Evolutionary conservation across 768 basidiomycete genomes (phyloP), one percentile per base, ranked within the genome.

Genomic region (Pulveroboletus sp.): DNA sequence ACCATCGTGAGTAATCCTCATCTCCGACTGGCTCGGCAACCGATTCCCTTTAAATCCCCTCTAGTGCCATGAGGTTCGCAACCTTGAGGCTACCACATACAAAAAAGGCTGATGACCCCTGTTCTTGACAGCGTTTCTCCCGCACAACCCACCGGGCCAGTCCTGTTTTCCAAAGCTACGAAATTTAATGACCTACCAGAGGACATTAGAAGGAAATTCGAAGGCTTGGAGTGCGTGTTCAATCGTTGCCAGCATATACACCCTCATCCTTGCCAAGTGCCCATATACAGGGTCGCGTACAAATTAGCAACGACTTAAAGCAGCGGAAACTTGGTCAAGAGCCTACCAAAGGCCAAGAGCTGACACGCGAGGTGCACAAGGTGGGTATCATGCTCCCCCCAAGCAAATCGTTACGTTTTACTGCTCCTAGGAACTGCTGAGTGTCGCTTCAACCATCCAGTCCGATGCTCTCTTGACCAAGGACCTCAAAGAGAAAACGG

Each of bases 131-230:
- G 65, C 20, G 50, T 64, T 35, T 68, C 68, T 2, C 63, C 68
- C 19, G 50, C 61, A 49, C 68, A 69, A 52, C 8, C 51, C 6
- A 58, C 55, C 4, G 68, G 65, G 7, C 63, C 61, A 17, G 52
- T 61, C 29, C 13, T 64, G 17, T 71, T 74, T 36, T 72, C 72
- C 24, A 76, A 71, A 49, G 72, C 75, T 0, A 88, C 87, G 1
- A 91, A 89, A 61, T 92, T 89, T 67, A 92, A 91, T 46, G 89
- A 92, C 62, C 68, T 91, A 4, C 82, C 86, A 1, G 88, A 91
- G 43, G 75, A 80, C 3, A 53, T 83, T 19, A 86, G 81, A 67
- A 81, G 69, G 53, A 72, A 68, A 5, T 72, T 92, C 16, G 89
- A 90, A 60, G 63, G 65, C 32, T 78, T 92, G 36, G 89, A 92